Evolutionary conservation across 2,329 filamentous ascomycete species (phyloP).

Genomic region (Aureobasidium sp.): DNA sequence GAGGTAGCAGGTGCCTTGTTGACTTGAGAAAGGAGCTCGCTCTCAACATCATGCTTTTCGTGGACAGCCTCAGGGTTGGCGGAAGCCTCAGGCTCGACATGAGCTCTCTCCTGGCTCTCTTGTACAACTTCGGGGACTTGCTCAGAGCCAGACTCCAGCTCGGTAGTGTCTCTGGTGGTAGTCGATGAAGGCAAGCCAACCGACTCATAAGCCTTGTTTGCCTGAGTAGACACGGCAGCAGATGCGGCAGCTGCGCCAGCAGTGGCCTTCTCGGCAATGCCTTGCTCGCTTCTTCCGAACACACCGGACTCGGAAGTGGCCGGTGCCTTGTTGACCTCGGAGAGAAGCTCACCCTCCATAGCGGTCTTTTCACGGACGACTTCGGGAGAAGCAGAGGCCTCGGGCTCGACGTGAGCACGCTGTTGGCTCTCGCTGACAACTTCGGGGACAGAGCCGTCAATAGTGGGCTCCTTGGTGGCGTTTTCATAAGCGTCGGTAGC

Average conservation of each 20-base stretch:
- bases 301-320: conserved; percentile 22
- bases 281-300: conserved; percentile 32
- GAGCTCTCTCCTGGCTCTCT: conserved; percentile 63
- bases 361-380: conserved; percentile 42
- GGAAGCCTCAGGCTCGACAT: conserved; percentile 58
- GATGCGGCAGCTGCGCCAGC: conserved; percentile 33
- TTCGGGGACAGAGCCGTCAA: conserved; percentile 41
- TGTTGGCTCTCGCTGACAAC: conserved; percentile 66
- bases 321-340: conserved; percentile 44
- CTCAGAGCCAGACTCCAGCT: conserved; percentile 27
- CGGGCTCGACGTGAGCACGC: conserved; percentile 56
- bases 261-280: conserved; percentile 30
- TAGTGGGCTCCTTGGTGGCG: conserved; percentile 8
- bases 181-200: neutral
- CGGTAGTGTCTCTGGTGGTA: conserved; percentile 27
- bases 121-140: conserved; percentile 27
- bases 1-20: conserved; percentile 31
- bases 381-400: conserved; percentile 57
- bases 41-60: conserved; percentile 50
- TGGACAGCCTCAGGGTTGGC: conserved; percentile 50
- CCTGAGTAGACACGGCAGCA: conserved; percentile 26
- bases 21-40: conserved; percentile 59
- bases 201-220: neutral
- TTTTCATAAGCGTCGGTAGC: conserved; percentile 21
- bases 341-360: conserved; percentile 63